These are phyloP conservation scores for Arthroderma sp. DNA, from an alignment of 2,329 filamentous ascomycete species.

Conservation along the genomic window DNA sequence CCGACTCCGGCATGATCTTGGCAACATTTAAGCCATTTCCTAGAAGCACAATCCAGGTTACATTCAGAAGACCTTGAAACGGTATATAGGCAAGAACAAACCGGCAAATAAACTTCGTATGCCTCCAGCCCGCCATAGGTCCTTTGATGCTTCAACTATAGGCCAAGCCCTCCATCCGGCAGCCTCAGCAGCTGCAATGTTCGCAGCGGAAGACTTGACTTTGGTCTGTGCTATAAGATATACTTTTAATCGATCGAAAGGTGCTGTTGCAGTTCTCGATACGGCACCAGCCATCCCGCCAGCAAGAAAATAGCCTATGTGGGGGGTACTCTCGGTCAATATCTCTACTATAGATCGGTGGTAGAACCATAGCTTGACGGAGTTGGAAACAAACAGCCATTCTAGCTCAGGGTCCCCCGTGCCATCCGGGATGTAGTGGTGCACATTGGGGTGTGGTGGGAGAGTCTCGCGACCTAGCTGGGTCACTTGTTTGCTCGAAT, in stretches of 20 bases:
- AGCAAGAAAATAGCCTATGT: constrained; percentile 86
- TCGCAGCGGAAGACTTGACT: constrained; percentile 41
- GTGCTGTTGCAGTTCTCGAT: constrained; percentile 87
- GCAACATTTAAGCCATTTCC: constrained; percentile 92
- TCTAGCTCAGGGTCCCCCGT: constrained; percentile 25
- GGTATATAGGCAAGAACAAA: constrained; percentile 32
- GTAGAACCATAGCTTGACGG: constrained; percentile 32
- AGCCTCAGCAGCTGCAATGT: constrained; percentile 51
- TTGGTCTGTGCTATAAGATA: constrained; percentile 87
- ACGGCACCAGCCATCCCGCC: constrained; percentile 89
- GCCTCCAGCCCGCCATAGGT: constrained; percentile 75
- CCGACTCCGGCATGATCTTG: constrained; percentile 97
- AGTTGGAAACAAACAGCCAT: constrained; percentile 29
- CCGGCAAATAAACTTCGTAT: constrained; percentile 84
- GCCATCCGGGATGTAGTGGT: constrained; percentile 13
- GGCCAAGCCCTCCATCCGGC: constrained; percentile 54
- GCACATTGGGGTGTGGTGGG: constrained; percentile 1
- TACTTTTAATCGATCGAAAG: constrained; percentile 91
- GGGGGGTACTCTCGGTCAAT: constrained; percentile 34
- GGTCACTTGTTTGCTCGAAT: constrained; percentile 9
- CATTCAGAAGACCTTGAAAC: not conserved
- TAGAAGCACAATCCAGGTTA: constrained; percentile 23
- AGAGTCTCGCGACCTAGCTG: constrained; percentile 6
- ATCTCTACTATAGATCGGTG: constrained; percentile 31
- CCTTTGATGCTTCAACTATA: constrained; percentile 57